Conservation (phyloP, 192 early-diverging fungal species). For the Borealophlyctis nickersoniae region DNA sequence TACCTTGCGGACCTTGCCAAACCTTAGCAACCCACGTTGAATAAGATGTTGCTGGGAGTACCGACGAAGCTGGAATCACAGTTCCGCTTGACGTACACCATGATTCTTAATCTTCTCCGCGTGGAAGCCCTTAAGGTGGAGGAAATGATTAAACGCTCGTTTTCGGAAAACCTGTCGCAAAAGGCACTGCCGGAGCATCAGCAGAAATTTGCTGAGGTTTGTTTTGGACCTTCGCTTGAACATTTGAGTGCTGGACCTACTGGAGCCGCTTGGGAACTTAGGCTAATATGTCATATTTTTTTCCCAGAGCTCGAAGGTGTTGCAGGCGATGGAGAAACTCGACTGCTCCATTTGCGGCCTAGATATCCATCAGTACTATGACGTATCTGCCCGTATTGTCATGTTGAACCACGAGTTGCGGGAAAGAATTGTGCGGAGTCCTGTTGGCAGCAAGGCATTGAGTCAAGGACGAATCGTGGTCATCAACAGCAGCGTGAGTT, state of each 20-base stretch:
- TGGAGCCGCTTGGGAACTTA: neutral
- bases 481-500: conserved; percentile 60
- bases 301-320: conserved; percentile 59
- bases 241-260: neutral
- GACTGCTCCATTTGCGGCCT: conserved; percentile 76
- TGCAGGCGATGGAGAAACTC: conserved; percentile 61
- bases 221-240: neutral
- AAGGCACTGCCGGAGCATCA: conserved; percentile 81
- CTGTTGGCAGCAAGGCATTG: conserved; percentile 62
- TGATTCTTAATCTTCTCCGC: conserved; percentile 95
- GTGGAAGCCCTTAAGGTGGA: conserved; percentile 94
- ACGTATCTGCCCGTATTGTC: conserved; percentile 53
- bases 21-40: conserved; percentile 37
- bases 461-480: conserved; percentile 73
- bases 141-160: conserved; percentile 97
- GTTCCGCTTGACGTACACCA: conserved; percentile 96
- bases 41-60: conserved; percentile 79
- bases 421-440: conserved; percentile 52
- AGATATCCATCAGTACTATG: conserved; percentile 75
- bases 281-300: neutral
- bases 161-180: conserved; percentile 89
- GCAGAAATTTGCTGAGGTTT: conserved; percentile 49
- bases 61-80: conserved; percentile 91
- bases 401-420: conserved; percentile 52
- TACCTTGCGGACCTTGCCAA: no score